phyloP scores from a whole-genome alignment of 2,329 filamentous ascomycete species.

The Rutstroemia sp. region DNA sequence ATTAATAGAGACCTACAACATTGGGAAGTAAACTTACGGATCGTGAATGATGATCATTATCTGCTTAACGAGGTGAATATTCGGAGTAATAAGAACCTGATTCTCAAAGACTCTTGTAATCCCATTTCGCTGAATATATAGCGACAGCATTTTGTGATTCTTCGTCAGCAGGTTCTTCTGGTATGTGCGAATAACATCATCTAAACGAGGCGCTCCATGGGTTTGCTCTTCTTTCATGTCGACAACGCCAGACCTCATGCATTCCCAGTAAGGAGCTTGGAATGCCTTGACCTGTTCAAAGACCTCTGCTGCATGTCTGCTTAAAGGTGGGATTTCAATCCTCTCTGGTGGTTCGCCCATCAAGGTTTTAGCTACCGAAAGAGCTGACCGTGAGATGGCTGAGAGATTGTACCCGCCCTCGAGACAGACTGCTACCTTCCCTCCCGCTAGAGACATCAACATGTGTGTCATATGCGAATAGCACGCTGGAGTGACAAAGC shows the following conservation, averaged over 20 bases:
- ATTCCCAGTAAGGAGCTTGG: constrained; percentile 75
- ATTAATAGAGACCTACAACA: constrained; percentile 11
- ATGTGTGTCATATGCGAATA: constrained; percentile 99
- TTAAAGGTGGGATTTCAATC: constrained; percentile 49
- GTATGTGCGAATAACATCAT: constrained; percentile 72
- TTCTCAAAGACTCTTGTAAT: constrained; percentile 75
- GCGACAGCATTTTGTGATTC: constrained; percentile 68
- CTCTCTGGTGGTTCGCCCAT: constrained; percentile 86
- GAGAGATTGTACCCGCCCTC: constrained; percentile 94
- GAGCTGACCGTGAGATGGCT: constrained; percentile 86
- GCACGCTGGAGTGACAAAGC: constrained; percentile 82
- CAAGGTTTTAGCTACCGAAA: constrained; percentile 83
- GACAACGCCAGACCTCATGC: constrained; percentile 65
- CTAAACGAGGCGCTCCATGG: constrained; percentile 55
- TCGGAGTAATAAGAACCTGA: constrained; percentile 74
- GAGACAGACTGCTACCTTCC: constrained; percentile 85
- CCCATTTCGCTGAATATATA: constrained; percentile 69
- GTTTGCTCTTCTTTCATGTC: constrained; percentile 44
- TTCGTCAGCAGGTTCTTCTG: constrained; percentile 66
- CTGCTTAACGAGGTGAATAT: constrained; percentile 57
- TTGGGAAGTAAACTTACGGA: constrained; percentile 48
- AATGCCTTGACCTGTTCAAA: constrained; percentile 52
- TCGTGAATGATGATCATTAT: constrained; percentile 87
- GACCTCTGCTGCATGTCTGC: constrained; percentile 47
- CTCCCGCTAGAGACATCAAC: constrained; percentile 89